Evolutionary conservation across 2,329 filamentous ascomycete genomes (phyloP), one percentile per base, ranked within the genome.

Genomic region (Alternaria longipes): DNA sequence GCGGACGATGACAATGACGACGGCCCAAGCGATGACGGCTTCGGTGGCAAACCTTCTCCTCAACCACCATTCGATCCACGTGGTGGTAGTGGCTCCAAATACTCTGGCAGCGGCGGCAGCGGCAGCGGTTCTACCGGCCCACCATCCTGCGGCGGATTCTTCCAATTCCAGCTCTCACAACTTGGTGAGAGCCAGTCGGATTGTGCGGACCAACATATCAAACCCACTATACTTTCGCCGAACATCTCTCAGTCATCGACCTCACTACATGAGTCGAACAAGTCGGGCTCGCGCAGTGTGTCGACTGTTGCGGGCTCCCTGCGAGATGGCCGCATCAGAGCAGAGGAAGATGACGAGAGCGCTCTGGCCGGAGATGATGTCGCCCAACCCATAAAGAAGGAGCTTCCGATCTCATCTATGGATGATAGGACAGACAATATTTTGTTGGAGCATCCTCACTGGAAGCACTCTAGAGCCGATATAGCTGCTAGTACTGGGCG

Each of bases 351-450:
- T 42, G 40, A 75, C 73, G 32, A 64, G 56, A 54, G 54, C 56
- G 22, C 64, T 77, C 14, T 77, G 75, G 74, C 73, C 73, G 36
- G 73, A 76, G 58, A 78, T 76, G 74, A 47, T 70, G 32, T 78
- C 74, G 59, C 75, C 73, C 51, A 56, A 51, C 24, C 57, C 67
- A 26, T 73, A 32, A 62, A 5, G 12, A 45, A 40, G n/a, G 12
- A 28, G 5, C 22, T 26, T 3, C 22, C 22, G 3, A 32, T 22
- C 28, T 42, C 26, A 14, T 53, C 47, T 3, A 4, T 41, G 9
- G 54, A 32, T 6, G 24, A 46, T 8, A 12, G 22, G 24, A 16
- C 20, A 8, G 52, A 59, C 24, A 18, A 14, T 46, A 20, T 26
- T 41, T 22, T 38, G 22, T 26, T 44, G 24, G 42, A 59, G n/a